Evolutionary conservation across 163 green algal species (phyloP).

Genomic region (Coccomyxa subellipsoidea): DNA sequence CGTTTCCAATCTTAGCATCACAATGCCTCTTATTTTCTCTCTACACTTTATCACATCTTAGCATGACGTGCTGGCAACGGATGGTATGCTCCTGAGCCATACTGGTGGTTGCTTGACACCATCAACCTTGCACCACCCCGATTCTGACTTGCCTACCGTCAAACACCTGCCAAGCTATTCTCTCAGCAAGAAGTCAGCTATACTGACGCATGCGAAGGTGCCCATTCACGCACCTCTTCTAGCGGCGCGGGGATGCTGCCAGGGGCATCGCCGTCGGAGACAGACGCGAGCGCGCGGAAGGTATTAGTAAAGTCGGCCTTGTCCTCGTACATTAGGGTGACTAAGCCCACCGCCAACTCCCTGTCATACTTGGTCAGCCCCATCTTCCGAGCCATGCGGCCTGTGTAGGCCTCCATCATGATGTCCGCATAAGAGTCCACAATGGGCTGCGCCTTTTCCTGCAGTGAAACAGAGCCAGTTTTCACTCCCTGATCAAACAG

Average conservation of each 20-base stretch:
- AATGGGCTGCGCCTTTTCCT: conserved; percentile 28
- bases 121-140: too few relatives aligned
- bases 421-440: conserved; percentile 49
- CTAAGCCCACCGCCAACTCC: conserved; percentile 32
- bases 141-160: too few relatives aligned
- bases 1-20: too few relatives aligned
- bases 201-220: too few relatives aligned
- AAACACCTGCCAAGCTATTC: too few relatives aligned
- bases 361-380: conserved; percentile 63
- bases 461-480: background rate
- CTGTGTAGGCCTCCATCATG: conserved; percentile 55
- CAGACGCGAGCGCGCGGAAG: conserved; percentile 53
- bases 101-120: too few relatives aligned
- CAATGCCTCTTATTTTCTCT: too few relatives aligned
- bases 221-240: conserved; percentile 13
- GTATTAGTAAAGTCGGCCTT: conserved; percentile 87
- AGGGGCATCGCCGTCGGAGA: background rate
- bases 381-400: conserved; percentile 67
- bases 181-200: too few relatives aligned
- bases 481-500: too few relatives aligned
- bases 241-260: conserved; percentile 28
- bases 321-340: conserved; percentile 71
- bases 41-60: too few relatives aligned
- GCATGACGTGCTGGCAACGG: too few relatives aligned
- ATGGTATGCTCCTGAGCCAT: too few relatives aligned